phyloP scores from a whole-genome alignment of 306 rosid genomes.

The Luffa aegyptiaca region DNA sequence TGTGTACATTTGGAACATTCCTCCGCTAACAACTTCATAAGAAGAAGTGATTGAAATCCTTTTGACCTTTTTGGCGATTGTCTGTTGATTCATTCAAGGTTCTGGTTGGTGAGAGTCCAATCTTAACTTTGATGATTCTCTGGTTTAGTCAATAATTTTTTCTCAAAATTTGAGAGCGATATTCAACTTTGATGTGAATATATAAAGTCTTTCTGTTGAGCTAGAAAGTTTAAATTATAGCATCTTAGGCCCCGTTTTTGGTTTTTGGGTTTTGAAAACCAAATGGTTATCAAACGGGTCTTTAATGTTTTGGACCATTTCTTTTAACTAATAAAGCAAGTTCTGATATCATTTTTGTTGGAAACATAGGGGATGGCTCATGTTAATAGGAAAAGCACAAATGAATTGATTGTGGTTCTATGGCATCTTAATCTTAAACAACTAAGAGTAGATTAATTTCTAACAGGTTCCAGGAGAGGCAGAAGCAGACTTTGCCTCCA shows the following conservation, averaged over 20 bases:
- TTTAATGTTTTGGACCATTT: not conserved
- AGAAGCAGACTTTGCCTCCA: not conserved
- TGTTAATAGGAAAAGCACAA: not conserved
- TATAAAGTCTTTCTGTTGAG: not conserved
- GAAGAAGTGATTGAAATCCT: not conserved
- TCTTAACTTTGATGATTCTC: not conserved
- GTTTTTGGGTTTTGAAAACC: too few relatives aligned
- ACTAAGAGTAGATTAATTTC: not conserved
- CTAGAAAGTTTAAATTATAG: not conserved
- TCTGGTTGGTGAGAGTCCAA: not conserved
- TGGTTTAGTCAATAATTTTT: not conserved
- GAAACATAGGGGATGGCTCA: not conserved
- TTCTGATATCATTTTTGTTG: not conserved
- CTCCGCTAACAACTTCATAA: not conserved
- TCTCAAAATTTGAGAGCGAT: not conserved
- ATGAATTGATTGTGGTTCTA: not conserved
- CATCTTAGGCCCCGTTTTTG: not conserved
- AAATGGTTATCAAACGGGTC: too few relatives aligned
- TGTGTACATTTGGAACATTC: not conserved
- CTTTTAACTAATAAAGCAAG: not conserved
- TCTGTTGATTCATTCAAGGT: not conserved
- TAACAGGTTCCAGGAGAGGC: slow-evolving; percentile 6
- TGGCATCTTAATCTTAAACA: not conserved
- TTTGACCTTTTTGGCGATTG: not conserved
- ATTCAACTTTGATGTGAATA: not conserved